These are phyloP conservation scores for Colletotrichum tamarilloi DNA, from an alignment of 2,329 filamentous ascomycete species.

Conservation along the genomic window DNA sequence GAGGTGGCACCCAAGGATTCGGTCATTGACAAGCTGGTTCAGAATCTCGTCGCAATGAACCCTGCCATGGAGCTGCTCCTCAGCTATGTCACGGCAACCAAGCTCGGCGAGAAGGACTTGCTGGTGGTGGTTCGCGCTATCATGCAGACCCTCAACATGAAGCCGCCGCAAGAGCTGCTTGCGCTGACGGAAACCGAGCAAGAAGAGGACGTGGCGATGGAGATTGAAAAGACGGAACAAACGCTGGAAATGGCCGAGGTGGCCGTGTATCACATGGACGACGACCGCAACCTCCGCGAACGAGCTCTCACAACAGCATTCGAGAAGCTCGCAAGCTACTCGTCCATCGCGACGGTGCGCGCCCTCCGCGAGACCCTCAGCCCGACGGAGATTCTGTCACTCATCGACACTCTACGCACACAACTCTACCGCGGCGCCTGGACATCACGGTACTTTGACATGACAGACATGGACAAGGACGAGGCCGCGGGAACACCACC, in stretches of 20 bases:
- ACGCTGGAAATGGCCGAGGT: conserved; percentile 76
- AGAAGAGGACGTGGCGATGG: conserved; percentile 56
- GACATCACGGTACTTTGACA: conserved; percentile 78
- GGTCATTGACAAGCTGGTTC: conserved; percentile 67
- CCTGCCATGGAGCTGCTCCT: conserved; percentile 75
- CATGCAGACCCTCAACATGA: conserved; percentile 73
- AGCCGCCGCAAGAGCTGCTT: conserved; percentile 35
- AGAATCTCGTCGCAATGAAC: conserved; percentile 73
- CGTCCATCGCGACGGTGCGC: conserved; percentile 68
- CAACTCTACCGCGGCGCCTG: conserved; percentile 81
- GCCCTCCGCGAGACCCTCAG: conserved; percentile 72
- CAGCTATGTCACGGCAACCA: conserved; percentile 72
- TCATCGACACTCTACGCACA: conserved; percentile 78
- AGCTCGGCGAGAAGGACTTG: conserved; percentile 74
- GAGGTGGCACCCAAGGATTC: conserved; percentile 52
- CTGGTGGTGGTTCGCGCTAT: conserved; percentile 73
- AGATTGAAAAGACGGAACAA: conserved; percentile 70
- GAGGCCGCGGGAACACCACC: conserved; percentile 58
- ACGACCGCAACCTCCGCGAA: conserved; percentile 71
- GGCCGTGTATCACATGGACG: conserved; percentile 74
- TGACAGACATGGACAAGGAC: conserved; percentile 58
- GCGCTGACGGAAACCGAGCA: conserved; percentile 39
- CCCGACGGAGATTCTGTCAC: conserved; percentile 75
- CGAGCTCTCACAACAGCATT: conserved; percentile 75
- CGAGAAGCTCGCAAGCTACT: conserved; percentile 75